Evolutionary conservation across 2,329 filamentous ascomycete species (phyloP).

Genomic region (Coniella vitis): DNA sequence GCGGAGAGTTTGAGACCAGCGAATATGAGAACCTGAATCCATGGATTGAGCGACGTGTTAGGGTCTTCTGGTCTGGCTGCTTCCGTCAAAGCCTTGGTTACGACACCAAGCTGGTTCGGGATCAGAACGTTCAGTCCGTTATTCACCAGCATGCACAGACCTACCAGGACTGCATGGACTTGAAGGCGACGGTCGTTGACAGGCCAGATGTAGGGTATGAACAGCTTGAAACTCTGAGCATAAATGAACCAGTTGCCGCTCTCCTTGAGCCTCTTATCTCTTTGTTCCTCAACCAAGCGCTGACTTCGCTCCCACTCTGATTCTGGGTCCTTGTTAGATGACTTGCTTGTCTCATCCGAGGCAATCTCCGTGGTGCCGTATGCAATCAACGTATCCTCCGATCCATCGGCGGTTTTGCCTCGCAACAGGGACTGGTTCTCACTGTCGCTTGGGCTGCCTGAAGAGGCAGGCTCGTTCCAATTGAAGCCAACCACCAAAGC

Average conservation of each 20-base stretch:
- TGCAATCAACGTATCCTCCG: conserved; percentile 18
- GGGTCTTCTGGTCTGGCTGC: conserved; percentile 30
- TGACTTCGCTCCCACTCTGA: conserved; percentile 47
- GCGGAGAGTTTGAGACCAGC: conserved; percentile 44
- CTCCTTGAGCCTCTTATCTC: conserved; percentile 63
- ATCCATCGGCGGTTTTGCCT: conserved; percentile 24
- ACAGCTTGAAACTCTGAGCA: conserved; percentile 66
- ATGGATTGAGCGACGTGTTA: conserved; percentile 34
- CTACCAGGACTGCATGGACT: conserved; percentile 59
- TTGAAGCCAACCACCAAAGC: conserved; percentile 27
- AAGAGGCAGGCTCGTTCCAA: conserved; percentile 15
- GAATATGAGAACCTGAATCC: conserved; percentile 46
- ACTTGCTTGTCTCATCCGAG: conserved; percentile 17
- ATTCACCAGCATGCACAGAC: conserved; percentile 59
- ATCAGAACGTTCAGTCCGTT: conserved; percentile 71
- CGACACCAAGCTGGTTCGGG: conserved; percentile 73
- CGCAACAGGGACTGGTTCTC: conserved; percentile 54
- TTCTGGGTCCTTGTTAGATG: conserved; percentile 35
- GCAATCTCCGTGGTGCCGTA: conserved; percentile 10
- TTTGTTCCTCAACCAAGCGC: conserved; percentile 49
- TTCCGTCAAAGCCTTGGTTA: conserved; percentile 59
- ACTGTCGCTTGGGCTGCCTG: conserved; percentile 36
- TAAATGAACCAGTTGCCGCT: conserved; percentile 74
- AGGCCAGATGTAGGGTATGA: conserved; percentile 76
- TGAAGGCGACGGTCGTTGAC: conserved; percentile 60